Evolutionary conservation across 768 basidiomycete genomes (phyloP).

Genomic region (Termitomyces heimii): DNA sequence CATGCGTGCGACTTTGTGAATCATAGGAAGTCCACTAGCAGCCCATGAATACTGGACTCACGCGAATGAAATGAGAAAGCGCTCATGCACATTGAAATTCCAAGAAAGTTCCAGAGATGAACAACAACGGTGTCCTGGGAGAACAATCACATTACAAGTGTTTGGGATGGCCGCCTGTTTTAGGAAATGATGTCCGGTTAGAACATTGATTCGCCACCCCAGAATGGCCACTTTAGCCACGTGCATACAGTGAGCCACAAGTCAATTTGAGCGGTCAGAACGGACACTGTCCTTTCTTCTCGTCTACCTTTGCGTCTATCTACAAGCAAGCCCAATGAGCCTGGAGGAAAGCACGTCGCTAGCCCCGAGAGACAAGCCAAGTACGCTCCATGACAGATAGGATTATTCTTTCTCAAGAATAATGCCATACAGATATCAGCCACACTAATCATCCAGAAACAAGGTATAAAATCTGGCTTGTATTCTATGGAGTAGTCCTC

Average conservation of each 20-base stretch:
- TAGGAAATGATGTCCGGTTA: not conserved
- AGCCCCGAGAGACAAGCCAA: not conserved
- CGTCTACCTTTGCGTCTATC: not conserved
- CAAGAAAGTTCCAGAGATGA: not conserved
- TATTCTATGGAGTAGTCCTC: too few relatives aligned
- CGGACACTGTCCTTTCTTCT: not conserved
- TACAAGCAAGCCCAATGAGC: not conserved
- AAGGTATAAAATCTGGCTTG: not conserved
- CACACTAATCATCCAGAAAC: too few relatives aligned
- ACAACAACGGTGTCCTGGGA: not conserved
- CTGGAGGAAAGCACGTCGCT: not conserved
- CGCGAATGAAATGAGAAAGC: not conserved
- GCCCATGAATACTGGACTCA: not conserved
- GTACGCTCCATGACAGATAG: too few relatives aligned
- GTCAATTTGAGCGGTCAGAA: not conserved
- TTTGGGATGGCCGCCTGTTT: not conserved
- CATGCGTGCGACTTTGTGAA: not conserved
- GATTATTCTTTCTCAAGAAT: too few relatives aligned
- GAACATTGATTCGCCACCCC: not conserved
- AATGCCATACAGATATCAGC: not conserved
- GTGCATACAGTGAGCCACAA: not conserved
- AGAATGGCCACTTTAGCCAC: not conserved
- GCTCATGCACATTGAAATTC: not conserved
- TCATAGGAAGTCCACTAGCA: not conserved
- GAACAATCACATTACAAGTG: not conserved